Evolutionary conservation across 2,329 filamentous ascomycete genomes (phyloP).

Genomic region (Fusarium camptoceras): DNA sequence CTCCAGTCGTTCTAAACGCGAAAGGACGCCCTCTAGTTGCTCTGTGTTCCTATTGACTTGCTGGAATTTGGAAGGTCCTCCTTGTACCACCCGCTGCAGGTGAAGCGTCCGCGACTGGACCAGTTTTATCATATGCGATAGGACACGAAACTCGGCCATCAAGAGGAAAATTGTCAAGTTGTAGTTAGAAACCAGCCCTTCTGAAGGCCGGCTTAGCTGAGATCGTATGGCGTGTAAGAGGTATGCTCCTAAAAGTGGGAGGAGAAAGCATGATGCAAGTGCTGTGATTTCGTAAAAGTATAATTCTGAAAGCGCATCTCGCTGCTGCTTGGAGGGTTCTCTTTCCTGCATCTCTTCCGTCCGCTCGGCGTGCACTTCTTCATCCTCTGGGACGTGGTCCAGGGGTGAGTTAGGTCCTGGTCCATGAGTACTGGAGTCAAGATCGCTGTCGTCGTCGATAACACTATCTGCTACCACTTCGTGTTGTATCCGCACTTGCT

Average conservation of each 20-base stretch:
- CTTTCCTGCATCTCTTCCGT: slow-evolving; percentile 29
- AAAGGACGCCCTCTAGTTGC: slow-evolving; percentile 68
- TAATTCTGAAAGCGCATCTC: slow-evolving; percentile 70
- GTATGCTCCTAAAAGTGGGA: slow-evolving; percentile 83
- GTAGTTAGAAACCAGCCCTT: slow-evolving; percentile 90
- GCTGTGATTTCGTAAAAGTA: slow-evolving; percentile 80
- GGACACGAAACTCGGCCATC: slow-evolving; percentile 84
- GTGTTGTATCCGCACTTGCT: slow-evolving; percentile 68
- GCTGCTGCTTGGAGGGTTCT: slow-evolving; percentile 42
- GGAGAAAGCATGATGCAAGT: slow-evolving; percentile 80
- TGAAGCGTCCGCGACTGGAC: slow-evolving; percentile 83
- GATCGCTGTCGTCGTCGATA: slow-evolving; percentile 60
- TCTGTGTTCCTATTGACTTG: slow-evolving; percentile 50
- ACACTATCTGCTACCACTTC: slow-evolving; percentile 56
- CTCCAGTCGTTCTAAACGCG: slow-evolving; percentile 78
- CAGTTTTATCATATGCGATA: slow-evolving; percentile 84
- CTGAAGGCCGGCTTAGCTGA: slow-evolving; percentile 84
- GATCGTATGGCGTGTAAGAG: slow-evolving; percentile 83
- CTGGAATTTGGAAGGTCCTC: slow-evolving; percentile 57
- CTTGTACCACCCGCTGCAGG: slow-evolving; percentile 78
- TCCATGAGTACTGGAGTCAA: slow-evolving; percentile 47
- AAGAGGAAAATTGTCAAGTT: slow-evolving; percentile 92
- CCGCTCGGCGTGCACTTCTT: slow-evolving; percentile 34
- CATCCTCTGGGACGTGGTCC: slow-evolving; percentile 60
- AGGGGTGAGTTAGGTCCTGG: slow-evolving; percentile 45